phyloP scores from a whole-genome alignment of 805 yeast genomes.

The Sungouiozyma intestinalis region DNA sequence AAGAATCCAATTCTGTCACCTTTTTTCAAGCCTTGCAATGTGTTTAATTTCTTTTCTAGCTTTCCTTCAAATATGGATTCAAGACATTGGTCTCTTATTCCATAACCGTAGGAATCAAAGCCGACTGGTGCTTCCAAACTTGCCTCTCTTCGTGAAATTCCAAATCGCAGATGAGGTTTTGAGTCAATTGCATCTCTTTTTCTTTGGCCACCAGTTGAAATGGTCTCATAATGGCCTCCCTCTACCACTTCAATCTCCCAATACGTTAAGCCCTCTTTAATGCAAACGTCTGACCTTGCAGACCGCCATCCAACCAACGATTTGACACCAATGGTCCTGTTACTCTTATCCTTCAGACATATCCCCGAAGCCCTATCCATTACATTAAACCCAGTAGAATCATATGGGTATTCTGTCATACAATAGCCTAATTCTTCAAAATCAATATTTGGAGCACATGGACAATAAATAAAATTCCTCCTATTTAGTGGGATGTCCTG shows the following conservation, averaged over 20 bases:
- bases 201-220: constrained; percentile 2
- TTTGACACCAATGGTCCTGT: constrained; percentile 35
- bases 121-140: constrained; percentile 93
- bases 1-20: constrained; percentile 83
- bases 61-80: constrained; percentile 51
- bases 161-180: constrained; percentile 61
- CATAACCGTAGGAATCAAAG: constrained; percentile 88
- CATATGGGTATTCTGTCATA: constrained; percentile 65
- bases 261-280: constrained; percentile 71
- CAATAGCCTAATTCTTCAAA: constrained; percentile 51
- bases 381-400: constrained; percentile 18
- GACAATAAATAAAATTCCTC: constrained; percentile 70
- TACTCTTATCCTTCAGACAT: constrained; percentile 28
- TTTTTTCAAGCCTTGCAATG: constrained; percentile 35
- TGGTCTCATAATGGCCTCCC: constrained; percentile 15
- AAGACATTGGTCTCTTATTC: constrained; percentile 69
- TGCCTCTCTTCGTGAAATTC: constrained; percentile 78
- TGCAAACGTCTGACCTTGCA: constrained; percentile 59
- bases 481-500: constrained; percentile 79
- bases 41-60: constrained; percentile 36
- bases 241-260: constrained; percentile 59
- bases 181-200: constrained; percentile 23
- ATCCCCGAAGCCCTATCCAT: constrained; percentile 58
- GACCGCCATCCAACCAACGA: constrained; percentile 73
- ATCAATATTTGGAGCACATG: constrained; percentile 62